Conservation (phyloP, 1,284 basidiomycete genomes). For the Taiwanofungus camphoratus region DNA sequence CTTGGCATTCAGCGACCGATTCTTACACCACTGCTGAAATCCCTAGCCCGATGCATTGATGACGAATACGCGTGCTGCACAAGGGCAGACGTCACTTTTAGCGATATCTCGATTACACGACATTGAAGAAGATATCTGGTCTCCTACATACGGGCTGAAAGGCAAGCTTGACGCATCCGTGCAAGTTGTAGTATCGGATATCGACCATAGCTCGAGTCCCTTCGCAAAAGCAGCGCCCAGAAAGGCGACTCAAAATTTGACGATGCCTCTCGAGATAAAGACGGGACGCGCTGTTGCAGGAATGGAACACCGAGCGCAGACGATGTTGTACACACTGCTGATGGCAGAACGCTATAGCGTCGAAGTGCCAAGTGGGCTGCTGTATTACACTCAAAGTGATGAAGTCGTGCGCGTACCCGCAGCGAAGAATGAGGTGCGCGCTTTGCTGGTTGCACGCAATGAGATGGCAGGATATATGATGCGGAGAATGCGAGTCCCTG, state of each 20-base stretch:
- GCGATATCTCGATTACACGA: slow-evolving; percentile 76
- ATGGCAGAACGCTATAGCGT: slow-evolving; percentile 85
- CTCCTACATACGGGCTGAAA: slow-evolving; percentile 90
- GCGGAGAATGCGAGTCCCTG: slow-evolving; percentile 19
- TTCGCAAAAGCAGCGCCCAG: slow-evolving; percentile 15
- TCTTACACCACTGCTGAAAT: slow-evolving; percentile 5
- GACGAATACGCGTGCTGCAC: slow-evolving; percentile 52
- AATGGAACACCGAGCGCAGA: slow-evolving; percentile 95
- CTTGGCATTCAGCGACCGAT: neutral
- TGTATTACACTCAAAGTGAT: slow-evolving; percentile 93
- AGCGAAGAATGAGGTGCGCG: slow-evolving; percentile 78
- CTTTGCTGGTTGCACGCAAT: slow-evolving; percentile 79
- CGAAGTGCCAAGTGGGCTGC: slow-evolving; percentile 68
- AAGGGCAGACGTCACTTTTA: slow-evolving; percentile 47
- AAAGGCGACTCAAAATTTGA: slow-evolving; percentile 21
- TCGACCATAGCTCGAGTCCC: slow-evolving; percentile 21
- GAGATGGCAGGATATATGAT: slow-evolving; percentile 79
- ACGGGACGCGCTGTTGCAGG: slow-evolving; percentile 77
- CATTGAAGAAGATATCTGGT: slow-evolving; percentile 97
- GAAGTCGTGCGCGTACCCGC: slow-evolving; percentile 81
- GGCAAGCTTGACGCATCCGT: slow-evolving; percentile 95
- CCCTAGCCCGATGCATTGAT: slow-evolving; percentile 58
- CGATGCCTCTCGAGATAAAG: slow-evolving; percentile 92
- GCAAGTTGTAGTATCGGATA: slow-evolving; percentile 56
- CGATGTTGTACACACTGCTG: slow-evolving; percentile 93